phyloP scores from a whole-genome alignment of 257 asterid species.

The Rehmannia glutinosa region DNA sequence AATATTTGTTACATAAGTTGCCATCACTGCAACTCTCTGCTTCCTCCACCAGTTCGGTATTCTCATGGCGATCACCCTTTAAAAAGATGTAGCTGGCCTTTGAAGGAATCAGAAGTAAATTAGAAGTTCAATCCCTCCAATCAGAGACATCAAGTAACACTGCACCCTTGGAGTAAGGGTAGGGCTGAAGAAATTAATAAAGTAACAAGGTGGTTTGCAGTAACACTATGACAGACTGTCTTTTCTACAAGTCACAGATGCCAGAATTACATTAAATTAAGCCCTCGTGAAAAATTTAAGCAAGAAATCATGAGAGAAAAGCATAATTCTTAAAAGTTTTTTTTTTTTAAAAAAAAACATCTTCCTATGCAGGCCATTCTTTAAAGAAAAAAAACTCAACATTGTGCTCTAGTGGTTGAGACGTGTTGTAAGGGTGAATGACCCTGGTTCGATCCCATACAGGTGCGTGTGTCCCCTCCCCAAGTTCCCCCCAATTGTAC shows the following conservation, averaged over 20 bases:
- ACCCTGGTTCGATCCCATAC: too few species aligned
- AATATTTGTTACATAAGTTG: constrained; percentile 50
- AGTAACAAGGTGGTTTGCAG: constrained; percentile 12
- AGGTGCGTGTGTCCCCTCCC: too few species aligned
- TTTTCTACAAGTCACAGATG: background rate
- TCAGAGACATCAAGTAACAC: constrained; percentile 12
- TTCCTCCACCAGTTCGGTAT: constrained; percentile 37
- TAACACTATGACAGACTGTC: background rate
- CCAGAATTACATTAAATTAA: constrained; percentile 3
- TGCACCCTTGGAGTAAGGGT: constrained; percentile 1
- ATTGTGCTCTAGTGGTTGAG: too few species aligned
- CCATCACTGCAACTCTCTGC: constrained; percentile 47
- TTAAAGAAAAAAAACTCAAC: too few species aligned
- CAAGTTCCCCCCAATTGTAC: too few species aligned
- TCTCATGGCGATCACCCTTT: constrained; percentile 59
- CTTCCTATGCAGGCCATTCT: too few species aligned
- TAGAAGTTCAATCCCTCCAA: constrained; percentile 17
- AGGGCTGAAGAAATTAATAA: background rate
- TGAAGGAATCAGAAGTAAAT: constrained; percentile 29
- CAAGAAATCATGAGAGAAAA: constrained; percentile 1
- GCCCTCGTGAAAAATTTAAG: background rate
- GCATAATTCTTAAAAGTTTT: background rate
- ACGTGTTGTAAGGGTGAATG: too few species aligned
- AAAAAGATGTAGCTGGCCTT: constrained; percentile 73
- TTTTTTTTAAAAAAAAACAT: too few species aligned